Percentiles rank a stretch among this genome's conserved stretches.
phyloP scores from a whole-genome alignment of 2,329 filamentous ascomycete species.

The Neofusicoccum parvum region DNA sequence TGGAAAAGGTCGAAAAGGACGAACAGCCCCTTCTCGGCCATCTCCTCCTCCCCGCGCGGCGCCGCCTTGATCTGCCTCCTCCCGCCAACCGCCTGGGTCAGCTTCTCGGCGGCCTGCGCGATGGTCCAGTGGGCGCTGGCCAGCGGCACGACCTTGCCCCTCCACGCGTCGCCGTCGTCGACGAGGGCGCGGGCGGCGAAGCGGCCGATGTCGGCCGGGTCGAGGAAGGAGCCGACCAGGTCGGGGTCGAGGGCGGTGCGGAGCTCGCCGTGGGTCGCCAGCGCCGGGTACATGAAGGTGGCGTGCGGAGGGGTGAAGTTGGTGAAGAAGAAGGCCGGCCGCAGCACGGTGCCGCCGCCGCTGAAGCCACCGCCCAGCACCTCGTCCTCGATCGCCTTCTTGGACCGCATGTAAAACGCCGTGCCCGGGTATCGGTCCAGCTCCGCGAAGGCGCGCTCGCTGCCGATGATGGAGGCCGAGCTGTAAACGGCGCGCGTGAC shows the following conservation, averaged over 20 bases:
- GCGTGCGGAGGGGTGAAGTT: not conserved
- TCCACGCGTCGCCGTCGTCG: not conserved
- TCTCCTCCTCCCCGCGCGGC: not conserved
- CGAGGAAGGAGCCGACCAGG: not conserved
- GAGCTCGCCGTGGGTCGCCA: not conserved
- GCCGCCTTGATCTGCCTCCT: not conserved
- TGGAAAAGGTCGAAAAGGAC: not conserved
- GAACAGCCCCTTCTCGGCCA: not conserved
- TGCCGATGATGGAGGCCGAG: not conserved
- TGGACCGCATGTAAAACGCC: not conserved
- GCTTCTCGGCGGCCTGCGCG: not conserved
- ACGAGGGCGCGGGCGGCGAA: not conserved
- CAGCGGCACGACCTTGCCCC: not conserved
- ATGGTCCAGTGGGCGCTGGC: not conserved
- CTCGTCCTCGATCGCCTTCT: conserved; percentile 8
- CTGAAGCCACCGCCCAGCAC: not conserved
- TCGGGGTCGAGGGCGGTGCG: conserved; percentile 1
- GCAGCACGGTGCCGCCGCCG: not conserved
- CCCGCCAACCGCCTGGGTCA: not conserved
- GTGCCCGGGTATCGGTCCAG: not conserved
- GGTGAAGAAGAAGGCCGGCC: not conserved
- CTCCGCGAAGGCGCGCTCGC: not conserved
- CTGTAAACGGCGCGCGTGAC: conserved; percentile 1
- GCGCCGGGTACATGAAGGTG: not conserved
- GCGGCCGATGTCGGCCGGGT: conserved; percentile 1